phyloP scores from a whole-genome alignment of 2,329 filamentous ascomycete species.

The Onygenales sp. region DNA sequence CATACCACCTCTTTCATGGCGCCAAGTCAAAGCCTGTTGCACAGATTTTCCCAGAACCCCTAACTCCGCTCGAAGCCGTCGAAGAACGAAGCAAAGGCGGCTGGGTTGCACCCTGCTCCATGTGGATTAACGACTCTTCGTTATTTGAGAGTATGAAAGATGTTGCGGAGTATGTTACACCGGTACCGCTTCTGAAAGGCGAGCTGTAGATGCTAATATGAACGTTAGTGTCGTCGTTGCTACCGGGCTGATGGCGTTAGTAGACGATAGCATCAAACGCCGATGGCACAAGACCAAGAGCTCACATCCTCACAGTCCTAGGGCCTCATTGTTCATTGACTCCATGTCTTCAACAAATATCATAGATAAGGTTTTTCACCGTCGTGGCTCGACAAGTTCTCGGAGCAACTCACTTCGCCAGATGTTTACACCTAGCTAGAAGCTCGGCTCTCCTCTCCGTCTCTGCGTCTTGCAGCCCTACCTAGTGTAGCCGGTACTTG shows the following conservation, averaged over 20 bases:
- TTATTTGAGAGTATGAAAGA: constrained; percentile 64
- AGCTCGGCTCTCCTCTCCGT: not conserved
- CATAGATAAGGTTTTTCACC: constrained; percentile 55
- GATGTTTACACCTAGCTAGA: constrained; percentile 4
- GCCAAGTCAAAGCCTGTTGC: constrained; percentile 59
- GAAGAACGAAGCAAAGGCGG: constrained; percentile 70
- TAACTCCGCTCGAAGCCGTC: constrained; percentile 59
- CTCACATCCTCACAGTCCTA: constrained; percentile 44
- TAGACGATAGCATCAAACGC: constrained; percentile 83
- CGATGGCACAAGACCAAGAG: constrained; percentile 55
- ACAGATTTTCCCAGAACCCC: constrained; percentile 72
- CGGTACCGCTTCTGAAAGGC: constrained; percentile 1
- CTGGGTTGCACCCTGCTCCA: constrained; percentile 82
- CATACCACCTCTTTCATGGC: constrained; percentile 69
- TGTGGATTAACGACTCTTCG: constrained; percentile 74
- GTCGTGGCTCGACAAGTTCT: constrained; percentile 31
- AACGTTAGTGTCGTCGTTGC: constrained; percentile 66
- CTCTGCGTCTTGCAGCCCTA: not conserved
- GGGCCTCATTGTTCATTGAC: constrained; percentile 46
- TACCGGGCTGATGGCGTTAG: constrained; percentile 78
- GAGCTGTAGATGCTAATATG: not conserved
- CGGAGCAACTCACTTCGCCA: constrained; percentile 9
- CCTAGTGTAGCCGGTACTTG: not conserved
- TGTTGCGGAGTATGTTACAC: constrained; percentile 67
- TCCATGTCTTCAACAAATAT: constrained; percentile 53